Evolutionary conservation across 2,329 filamentous ascomycete species (phyloP).

Genomic region (Thermoascus crustaceus): DNA sequence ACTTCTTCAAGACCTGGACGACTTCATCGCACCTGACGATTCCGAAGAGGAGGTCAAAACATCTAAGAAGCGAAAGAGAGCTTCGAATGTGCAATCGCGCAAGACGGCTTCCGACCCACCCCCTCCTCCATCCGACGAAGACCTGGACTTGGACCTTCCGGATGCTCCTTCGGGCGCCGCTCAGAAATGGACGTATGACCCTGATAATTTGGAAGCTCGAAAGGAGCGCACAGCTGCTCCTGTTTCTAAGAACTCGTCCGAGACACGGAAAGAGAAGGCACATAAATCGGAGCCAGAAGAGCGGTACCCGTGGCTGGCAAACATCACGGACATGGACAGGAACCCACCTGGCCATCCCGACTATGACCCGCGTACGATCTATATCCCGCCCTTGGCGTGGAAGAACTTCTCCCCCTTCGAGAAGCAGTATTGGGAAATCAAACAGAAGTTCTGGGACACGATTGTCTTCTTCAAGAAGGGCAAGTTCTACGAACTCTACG

Average conservation of each 20-base stretch:
- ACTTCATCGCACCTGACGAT: constrained; percentile 82
- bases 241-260: constrained; percentile 25
- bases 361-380: constrained; percentile 85
- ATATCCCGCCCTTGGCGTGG: constrained; percentile 74
- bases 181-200: constrained; percentile 71
- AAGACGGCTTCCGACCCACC: constrained; percentile 34
- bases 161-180: constrained; percentile 60
- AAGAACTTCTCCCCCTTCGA: constrained; percentile 85
- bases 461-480: constrained; percentile 99
- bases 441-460: constrained; percentile 94
- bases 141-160: constrained; percentile 47
- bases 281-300: constrained; percentile 75
- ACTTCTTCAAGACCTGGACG: constrained; percentile 58
- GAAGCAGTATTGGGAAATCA: constrained; percentile 99
- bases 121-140: constrained; percentile 47
- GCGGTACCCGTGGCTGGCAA: constrained; percentile 83
- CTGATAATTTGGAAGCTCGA: constrained; percentile 47
- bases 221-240: constrained; percentile 38
- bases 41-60: constrained; percentile 60
- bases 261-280: constrained; percentile 54
- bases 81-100: constrained; percentile 38
- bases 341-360: constrained; percentile 73
- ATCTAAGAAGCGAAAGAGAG: constrained; percentile 65
- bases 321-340: constrained; percentile 74
- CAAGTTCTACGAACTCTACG: constrained; percentile 97